These are phyloP conservation scores for Psilocybe subaeruginosa DNA, from an alignment of 768 basidiomycete genomes.

Conservation along the genomic window DNA sequence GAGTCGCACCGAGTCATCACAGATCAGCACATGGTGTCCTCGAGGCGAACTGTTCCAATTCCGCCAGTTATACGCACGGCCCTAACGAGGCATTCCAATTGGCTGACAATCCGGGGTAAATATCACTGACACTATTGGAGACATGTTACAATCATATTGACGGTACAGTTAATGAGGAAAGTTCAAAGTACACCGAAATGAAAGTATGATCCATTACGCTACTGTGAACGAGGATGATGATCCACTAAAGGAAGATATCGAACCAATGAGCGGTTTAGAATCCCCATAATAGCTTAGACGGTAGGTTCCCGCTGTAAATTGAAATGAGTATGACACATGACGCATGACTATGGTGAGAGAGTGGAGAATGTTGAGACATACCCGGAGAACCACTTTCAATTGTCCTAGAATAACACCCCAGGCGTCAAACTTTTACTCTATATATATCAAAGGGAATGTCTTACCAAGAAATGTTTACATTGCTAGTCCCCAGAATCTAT, in stretches of 20 bases:
- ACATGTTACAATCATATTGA: neutral
- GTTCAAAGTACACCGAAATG: slow-evolving; percentile 6
- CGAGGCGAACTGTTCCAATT: slow-evolving; percentile 31
- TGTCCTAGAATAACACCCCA: slow-evolving; percentile 19
- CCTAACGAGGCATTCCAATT: neutral
- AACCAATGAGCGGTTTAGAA: slow-evolving; percentile 68
- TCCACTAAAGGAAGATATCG: slow-evolving; percentile 65
- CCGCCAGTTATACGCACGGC: slow-evolving; percentile 11
- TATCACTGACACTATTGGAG: neutral
- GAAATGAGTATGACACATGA: slow-evolving; percentile 10
- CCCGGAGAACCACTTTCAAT: slow-evolving; percentile 54
- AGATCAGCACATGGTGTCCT: slow-evolving; percentile 38
- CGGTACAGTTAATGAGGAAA: neutral
- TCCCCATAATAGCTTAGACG: slow-evolving; percentile 76
- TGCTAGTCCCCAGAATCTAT: slow-evolving; percentile 64
- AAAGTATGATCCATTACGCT: slow-evolving; percentile 30
- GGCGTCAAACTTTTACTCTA: neutral
- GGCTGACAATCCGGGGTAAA: neutral
- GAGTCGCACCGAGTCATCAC: slow-evolving; percentile 17
- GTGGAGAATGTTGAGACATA: slow-evolving; percentile 30
- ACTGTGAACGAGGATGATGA: slow-evolving; percentile 66
- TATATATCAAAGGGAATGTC: slow-evolving; percentile 13
- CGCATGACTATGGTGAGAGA: slow-evolving; percentile 13
- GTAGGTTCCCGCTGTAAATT: slow-evolving; percentile 63
- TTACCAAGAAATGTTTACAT: slow-evolving; percentile 70